phyloP scores from a whole-genome alignment of 2,329 filamentous ascomycete species.

The Dothistroma pini region DNA sequence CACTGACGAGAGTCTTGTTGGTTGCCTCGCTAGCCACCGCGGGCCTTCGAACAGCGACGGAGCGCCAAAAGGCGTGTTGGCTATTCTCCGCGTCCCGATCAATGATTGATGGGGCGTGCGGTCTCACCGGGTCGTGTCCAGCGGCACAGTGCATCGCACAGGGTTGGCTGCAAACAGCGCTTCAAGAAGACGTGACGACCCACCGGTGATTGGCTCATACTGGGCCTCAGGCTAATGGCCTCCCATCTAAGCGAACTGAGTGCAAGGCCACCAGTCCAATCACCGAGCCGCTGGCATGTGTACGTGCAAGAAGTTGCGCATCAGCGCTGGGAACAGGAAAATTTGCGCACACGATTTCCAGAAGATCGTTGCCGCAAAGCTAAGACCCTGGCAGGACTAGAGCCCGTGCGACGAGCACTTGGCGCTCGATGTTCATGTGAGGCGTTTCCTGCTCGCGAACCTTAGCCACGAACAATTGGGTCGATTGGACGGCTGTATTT shows the following conservation, averaged over 20 bases:
- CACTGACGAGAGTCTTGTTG: conserved; percentile 3
- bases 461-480: background rate
- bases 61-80: conserved; percentile 8
- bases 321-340: conserved; percentile 4
- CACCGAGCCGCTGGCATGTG: conserved; percentile 1
- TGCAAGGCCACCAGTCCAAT: conserved; percentile 3
- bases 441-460: background rate
- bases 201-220: conserved; percentile 10
- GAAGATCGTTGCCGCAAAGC: conserved; percentile 9
- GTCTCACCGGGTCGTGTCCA: conserved; percentile 4
- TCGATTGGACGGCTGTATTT: conserved; percentile 1
- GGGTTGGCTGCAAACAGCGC: background rate
- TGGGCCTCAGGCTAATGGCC: conserved; percentile 14
- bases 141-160: conserved; percentile 13
- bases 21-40: conserved; percentile 4
- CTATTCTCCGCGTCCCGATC: background rate
- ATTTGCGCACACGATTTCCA: conserved; percentile 12
- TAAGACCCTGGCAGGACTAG: background rate
- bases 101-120: background rate
- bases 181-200: background rate
- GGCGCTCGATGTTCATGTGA: background rate
- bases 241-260: background rate
- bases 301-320: conserved; percentile 3
- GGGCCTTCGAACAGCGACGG: conserved; percentile 7
- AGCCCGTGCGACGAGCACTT: conserved; percentile 5